These are phyloP conservation scores for Musa acuminata DNA, from an alignment of 176 grass and related monocot genomes.

Conservation along the genomic window DNA sequence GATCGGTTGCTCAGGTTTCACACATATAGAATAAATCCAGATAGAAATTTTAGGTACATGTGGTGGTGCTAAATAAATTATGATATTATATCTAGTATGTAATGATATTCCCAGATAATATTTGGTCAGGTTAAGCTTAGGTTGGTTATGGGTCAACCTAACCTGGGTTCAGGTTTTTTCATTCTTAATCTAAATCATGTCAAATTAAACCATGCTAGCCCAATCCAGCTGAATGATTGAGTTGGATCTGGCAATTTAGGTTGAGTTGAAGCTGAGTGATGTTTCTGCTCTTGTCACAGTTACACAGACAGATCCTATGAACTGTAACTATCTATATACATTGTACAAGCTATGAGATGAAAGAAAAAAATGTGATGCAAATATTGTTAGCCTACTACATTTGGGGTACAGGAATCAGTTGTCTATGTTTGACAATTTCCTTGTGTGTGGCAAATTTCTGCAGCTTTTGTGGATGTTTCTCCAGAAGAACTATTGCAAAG, in stretches of 20 bases:
- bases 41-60: background rate
- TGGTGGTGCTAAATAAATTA: background rate
- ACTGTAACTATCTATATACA: background rate
- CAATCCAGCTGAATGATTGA: background rate
- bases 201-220: background rate
- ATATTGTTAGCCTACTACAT: background rate
- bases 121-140: background rate
- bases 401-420: background rate
- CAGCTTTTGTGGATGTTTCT: conserved; percentile 97
- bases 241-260: background rate
- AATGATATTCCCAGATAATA: background rate
- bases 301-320: background rate
- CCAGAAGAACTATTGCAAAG: conserved; percentile 66
- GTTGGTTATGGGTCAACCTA: background rate
- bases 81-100: background rate
- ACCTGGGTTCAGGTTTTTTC: background rate
- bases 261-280: background rate
- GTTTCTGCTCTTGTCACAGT: background rate
- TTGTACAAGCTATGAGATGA: background rate
- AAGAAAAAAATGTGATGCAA: background rate
- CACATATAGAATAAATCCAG: too few relatives aligned
- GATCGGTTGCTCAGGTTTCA: too few relatives aligned
- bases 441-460: conserved; percentile 18
- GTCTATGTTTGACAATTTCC: background rate
- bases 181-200: background rate